A percentile compares a stretch with the other conserved stretches of the same genome.
Evolutionary conservation across 2,329 filamentous ascomycete species (phyloP).

Genomic region (Aureobasidium pullulans): DNA sequence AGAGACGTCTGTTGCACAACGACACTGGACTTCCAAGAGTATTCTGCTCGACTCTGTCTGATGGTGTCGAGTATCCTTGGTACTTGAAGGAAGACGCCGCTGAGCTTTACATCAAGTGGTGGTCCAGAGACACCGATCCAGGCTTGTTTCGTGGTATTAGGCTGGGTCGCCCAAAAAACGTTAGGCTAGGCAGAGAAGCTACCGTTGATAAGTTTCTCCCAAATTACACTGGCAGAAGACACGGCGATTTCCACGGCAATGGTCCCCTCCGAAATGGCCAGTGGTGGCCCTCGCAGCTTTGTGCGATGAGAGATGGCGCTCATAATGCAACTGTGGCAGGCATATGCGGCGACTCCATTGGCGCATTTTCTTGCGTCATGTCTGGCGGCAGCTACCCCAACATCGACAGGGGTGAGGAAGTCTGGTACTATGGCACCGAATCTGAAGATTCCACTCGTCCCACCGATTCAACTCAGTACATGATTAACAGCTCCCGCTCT

Average conservation of each 20-base stretch:
- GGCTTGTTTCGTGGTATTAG: slow-evolving; percentile 41
- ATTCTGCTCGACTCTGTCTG: slow-evolving; percentile 23
- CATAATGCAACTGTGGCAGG: slow-evolving; percentile 45
- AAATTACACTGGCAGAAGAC: slow-evolving; percentile 18
- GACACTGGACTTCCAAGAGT: slow-evolving; percentile 33
- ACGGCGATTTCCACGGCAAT: slow-evolving; percentile 32
- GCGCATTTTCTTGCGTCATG: slow-evolving; percentile 51
- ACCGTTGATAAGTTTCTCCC: slow-evolving; percentile 19
- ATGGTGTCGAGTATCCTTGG: slow-evolving; percentile 32
- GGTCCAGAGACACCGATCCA: slow-evolving; percentile 32
- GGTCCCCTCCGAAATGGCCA: slow-evolving; percentile 38
- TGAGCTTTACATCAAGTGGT: slow-evolving; percentile 42
- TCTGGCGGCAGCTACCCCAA: slow-evolving; percentile 42
- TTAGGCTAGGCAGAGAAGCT: slow-evolving; percentile 12
- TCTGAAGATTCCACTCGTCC: slow-evolving; percentile 23
- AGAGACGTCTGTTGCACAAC: slow-evolving; percentile 30
- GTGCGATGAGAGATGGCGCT: slow-evolving; percentile 45
- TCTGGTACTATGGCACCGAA: slow-evolving; percentile 48
- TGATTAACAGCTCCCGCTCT: slow-evolving; percentile 35
- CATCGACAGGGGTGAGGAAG: slow-evolving; percentile 41
- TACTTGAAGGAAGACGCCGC: slow-evolving; percentile 42
- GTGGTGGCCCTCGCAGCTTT: slow-evolving; percentile 50
- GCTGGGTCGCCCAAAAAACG: slow-evolving; percentile 16
- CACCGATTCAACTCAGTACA: slow-evolving; percentile 33
- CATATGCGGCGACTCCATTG: slow-evolving; percentile 38